Base-by-base conservation (phyloP, 192 early-diverging fungal species). In the Coemansia sp. region DNA sequence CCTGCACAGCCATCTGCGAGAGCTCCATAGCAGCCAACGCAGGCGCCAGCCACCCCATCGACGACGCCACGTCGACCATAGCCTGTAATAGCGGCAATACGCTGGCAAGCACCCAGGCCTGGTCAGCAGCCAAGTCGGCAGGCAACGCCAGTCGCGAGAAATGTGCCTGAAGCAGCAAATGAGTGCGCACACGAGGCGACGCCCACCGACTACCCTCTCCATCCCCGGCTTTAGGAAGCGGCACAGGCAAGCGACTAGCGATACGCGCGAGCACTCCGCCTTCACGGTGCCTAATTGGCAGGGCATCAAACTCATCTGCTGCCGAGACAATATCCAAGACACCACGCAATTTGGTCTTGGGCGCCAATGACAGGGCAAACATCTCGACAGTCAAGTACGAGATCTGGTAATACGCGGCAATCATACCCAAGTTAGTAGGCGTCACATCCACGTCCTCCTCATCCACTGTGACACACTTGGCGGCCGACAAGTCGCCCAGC, bases 361-460 rank as follows among this genome's bases (percentile, higher is more conserved):
- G 86, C 23, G 89, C 91, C 63, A 99, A 84, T 62, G 93, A 94
- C 73, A 94, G 85, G 46, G 91, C 90, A 78, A 98, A 96, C 84
- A 94, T 89, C 69, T 98, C 95, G 23, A 99, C 91, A 0, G 97
- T 99, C 33, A 89, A 81, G 72, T 96, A 96, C 74, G 91, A 91
- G 77, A 99, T 93, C 83, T 96, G 93, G 81, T 99, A 98, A 82
- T 95, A 98, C 6, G 96, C 93, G 0, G 98, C 91, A 79, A 99
- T 96, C 93, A 97, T 96, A 60, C 96, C 96, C 77, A 98, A 75
- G 77, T 98, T 98, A 32, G 96, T 85, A 21, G 96, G 90, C 4
- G 84, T 17, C 5, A 58, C 55, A n/a, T 58, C 30, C 19, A 90
- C 75, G 6, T 73, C 75, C 16, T 73, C 71, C 13, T 67, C 72